These are phyloP conservation scores for Cladosporium sp. DNA, from an alignment of 2,329 filamentous ascomycete genomes.

Conservation along the genomic window DNA sequence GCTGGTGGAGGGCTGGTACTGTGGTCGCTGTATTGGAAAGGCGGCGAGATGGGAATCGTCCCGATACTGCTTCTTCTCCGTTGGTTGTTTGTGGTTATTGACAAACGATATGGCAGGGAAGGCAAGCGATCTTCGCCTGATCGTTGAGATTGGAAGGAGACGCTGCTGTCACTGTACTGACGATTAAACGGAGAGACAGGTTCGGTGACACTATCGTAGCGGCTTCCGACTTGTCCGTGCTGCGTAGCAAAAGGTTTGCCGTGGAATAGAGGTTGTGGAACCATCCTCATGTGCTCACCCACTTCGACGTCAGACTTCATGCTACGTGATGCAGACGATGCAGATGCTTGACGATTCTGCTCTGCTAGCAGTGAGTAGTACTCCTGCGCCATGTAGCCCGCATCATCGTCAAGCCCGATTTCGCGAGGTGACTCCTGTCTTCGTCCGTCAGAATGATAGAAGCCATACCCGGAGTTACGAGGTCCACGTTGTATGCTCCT, in stretches of 20 bases:
- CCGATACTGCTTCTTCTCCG: slow-evolving; percentile 26
- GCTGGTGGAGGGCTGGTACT: background rate
- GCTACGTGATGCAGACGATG: slow-evolving; percentile 13
- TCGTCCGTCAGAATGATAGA: background rate
- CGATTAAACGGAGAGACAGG: background rate
- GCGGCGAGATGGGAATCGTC: slow-evolving; percentile 31
- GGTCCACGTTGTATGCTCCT: slow-evolving; percentile 4
- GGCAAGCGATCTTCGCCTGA: background rate
- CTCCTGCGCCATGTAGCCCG: slow-evolving; percentile 19
- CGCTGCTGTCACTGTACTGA: slow-evolving; percentile 2
- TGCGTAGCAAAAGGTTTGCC: slow-evolving; percentile 15
- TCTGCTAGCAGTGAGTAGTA: slow-evolving; percentile 26
- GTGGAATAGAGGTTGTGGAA: slow-evolving; percentile 29
- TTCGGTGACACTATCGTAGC: background rate
- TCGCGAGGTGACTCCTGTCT: background rate
- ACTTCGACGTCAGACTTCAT: slow-evolving; percentile 21
- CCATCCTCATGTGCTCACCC: slow-evolving; percentile 28
- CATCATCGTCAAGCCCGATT: background rate
- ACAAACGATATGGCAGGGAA: background rate
- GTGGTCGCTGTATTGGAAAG: slow-evolving; percentile 11
- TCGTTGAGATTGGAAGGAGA: background rate
- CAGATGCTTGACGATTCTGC: slow-evolving; percentile 14
- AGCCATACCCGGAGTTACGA: background rate
- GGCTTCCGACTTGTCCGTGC: background rate
- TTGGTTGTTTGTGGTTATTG: background rate